Evolutionary conservation across 2,329 filamentous ascomycete species (phyloP).

Genomic region (Penicillium sp.): DNA sequence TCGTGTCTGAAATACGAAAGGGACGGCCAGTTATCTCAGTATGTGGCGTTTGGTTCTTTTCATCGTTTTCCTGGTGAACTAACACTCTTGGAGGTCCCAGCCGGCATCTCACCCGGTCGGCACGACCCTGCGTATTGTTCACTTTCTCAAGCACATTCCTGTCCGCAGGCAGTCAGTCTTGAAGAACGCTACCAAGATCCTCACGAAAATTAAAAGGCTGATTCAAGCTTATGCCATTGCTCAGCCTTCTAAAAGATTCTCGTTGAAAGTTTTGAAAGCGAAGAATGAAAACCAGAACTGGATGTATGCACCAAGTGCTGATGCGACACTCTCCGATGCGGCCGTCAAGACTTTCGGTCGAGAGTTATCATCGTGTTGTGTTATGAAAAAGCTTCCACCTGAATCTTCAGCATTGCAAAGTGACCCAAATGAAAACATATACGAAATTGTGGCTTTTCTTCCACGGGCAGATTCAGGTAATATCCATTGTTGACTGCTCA

Average conservation of each 20-base stretch:
- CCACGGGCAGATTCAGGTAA: slow-evolving; percentile 41
- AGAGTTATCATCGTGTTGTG: slow-evolving; percentile 54
- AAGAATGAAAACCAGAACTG: slow-evolving; percentile 64
- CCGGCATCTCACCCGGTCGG: slow-evolving; percentile 58
- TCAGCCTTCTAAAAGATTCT: slow-evolving; percentile 56
- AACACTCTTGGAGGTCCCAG: slow-evolving; percentile 26
- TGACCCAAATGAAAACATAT: slow-evolving; percentile 27
- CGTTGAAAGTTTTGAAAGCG: slow-evolving; percentile 56
- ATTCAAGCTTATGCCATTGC: slow-evolving; percentile 62
- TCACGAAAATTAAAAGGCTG: slow-evolving; percentile 53
- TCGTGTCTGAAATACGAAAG: slow-evolving; percentile 52
- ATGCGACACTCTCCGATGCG: slow-evolving; percentile 52
- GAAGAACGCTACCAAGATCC: slow-evolving; percentile 51
- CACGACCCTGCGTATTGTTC: slow-evolving; percentile 58
- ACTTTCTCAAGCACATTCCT: slow-evolving; percentile 59
- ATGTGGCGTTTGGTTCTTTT: slow-evolving; percentile 4
- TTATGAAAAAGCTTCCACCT: slow-evolving; percentile 29
- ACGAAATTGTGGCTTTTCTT: slow-evolving; percentile 50
- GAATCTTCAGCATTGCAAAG: slow-evolving; percentile 15
- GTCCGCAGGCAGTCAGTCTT: slow-evolving; percentile 59
- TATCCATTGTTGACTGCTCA: not conserved
- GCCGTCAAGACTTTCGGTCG: slow-evolving; percentile 57
- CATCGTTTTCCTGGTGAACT: not conserved
- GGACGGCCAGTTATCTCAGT: slow-evolving; percentile 52
- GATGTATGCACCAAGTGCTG: slow-evolving; percentile 56